Percentiles rank a stretch among this genome's conserved stretches.
These are phyloP conservation scores for Zymoseptoria pseudotritici DNA, from an alignment of 2,329 filamentous ascomycete genomes.

Conservation along the genomic window DNA sequence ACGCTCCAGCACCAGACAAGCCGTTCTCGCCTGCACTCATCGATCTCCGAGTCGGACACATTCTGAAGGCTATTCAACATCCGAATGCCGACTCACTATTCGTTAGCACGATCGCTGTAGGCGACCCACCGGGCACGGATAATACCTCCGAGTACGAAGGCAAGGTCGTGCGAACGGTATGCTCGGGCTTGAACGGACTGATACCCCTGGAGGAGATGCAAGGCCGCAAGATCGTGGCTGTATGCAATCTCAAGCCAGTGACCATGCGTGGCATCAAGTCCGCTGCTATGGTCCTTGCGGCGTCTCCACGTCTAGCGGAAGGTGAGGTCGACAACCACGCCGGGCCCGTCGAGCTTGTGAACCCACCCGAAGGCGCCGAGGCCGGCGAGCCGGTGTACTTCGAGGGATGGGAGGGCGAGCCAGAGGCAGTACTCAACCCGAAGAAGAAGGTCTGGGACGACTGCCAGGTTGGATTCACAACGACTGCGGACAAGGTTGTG, in stretches of 20 bases:
- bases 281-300: constrained; percentile 86
- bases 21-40: constrained; percentile 79
- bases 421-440: constrained; percentile 88
- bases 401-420: constrained; percentile 88
- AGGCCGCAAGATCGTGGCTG: constrained; percentile 84
- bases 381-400: constrained; percentile 88
- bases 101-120: constrained; percentile 91
- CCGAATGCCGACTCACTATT: constrained; percentile 94
- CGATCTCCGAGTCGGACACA: constrained; percentile 93
- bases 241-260: constrained; percentile 97
- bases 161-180: constrained; percentile 87
- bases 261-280: constrained; percentile 91
- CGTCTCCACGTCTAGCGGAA: constrained; percentile 73
- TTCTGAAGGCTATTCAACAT: constrained; percentile 90
- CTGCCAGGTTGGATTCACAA: constrained; percentile 93
- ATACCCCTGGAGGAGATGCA: constrained; percentile 95
- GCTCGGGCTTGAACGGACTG: constrained; percentile 90
- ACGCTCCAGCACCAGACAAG: constrained; percentile 57
- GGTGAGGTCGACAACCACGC: constrained; percentile 80
- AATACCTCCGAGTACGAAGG: constrained; percentile 90
- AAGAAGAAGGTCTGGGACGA: constrained; percentile 99
- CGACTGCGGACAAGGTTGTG: constrained; percentile 71
- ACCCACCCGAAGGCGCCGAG: constrained; percentile 66
- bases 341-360: constrained; percentile 86
- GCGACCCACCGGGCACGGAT: constrained; percentile 74